Evolutionary conservation across 345 rosid species (phyloP), one percentile per base, ranked within the genome.

Genomic region (Durio zibethinus): DNA sequence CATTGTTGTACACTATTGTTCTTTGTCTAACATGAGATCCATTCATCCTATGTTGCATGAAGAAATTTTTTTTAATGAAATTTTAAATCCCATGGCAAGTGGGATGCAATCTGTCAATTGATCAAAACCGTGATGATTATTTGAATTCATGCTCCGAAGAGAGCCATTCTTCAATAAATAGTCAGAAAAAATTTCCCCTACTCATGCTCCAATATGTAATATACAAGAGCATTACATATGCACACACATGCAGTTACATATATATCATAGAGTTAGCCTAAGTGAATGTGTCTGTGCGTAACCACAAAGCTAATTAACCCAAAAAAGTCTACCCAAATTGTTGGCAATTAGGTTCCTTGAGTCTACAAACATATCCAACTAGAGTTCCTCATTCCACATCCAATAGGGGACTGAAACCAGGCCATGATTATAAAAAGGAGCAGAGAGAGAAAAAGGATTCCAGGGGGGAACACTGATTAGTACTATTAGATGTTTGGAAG

Each of bases 111-210:
- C 21, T 75, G 75, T 78, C 77, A 59, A 73, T 60, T 42, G 43
- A 69, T 61, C 31, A 48, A 59, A 48, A 56, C 42, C 66, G 43
- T 72, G 42, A 62, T 68, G 31, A 60, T 75, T 65, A 35, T 81
- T 70, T 77, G 59, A 74, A 75, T 84, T 84, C 86, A 82, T 87
- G 88, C 89, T 87, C 86, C 54, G 64, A 67, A 83, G 71, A 27
- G 84, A 83, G 86, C 84, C 75, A 84, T 79, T 88, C 82, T 81
- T 82, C 80, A 79, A 76, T 57, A 54, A 20, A 62, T 40, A 78
- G 53, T 50, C 56, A 65, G 48, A 2, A 72, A 47, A 50, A 68
- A 1, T 35, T n/a, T 45, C 12, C 4, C 47, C 60, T 63, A 36
- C 61, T 21, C 16, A 29, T 15, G 57, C 74, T 47, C 57, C 59